These are phyloP conservation scores for Crithidia thermophila DNA, from an alignment of 208 protist genomes.

Conservation along the genomic window DNA sequence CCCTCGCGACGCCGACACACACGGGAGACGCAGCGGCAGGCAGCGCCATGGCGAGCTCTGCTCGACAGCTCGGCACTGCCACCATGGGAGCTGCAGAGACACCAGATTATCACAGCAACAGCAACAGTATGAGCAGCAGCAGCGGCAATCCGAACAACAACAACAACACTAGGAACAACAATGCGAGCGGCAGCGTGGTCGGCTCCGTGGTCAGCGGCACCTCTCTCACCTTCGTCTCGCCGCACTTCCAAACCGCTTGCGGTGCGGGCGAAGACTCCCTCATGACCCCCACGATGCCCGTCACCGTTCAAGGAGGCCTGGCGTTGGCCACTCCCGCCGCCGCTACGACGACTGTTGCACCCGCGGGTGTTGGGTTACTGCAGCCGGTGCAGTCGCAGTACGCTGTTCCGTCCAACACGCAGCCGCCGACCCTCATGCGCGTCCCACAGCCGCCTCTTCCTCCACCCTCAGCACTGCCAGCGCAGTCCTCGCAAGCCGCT, in stretches of 20 bases:
- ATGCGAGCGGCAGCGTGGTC: too few species aligned
- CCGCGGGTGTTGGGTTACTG: too few species aligned
- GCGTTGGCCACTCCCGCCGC: too few species aligned
- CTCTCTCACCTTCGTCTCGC: slow-evolving; percentile 2
- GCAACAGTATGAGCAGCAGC: neutral
- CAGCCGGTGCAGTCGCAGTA: too few species aligned
- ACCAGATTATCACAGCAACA: neutral
- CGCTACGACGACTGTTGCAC: too few species aligned
- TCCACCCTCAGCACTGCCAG: too few species aligned
- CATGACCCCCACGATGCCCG: neutral
- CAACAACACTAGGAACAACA: slow-evolving; percentile 12
- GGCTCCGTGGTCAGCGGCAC: neutral
- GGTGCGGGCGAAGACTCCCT: neutral
- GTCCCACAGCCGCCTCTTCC: too few species aligned
- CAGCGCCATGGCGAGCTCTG: neutral
- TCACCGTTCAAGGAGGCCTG: neutral
- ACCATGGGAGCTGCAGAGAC: too few species aligned
- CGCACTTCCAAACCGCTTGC: neutral
- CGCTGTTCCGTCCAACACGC: too few species aligned
- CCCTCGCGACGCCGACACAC: neutral
- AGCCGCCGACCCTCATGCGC: too few species aligned
- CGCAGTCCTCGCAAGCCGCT: too few species aligned
- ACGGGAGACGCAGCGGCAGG: neutral
- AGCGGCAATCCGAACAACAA: neutral
- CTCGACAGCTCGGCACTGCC: too few species aligned